Evolutionary conservation across 306 rosid genomes (phyloP).

Genomic region (Castanea crenata): DNA sequence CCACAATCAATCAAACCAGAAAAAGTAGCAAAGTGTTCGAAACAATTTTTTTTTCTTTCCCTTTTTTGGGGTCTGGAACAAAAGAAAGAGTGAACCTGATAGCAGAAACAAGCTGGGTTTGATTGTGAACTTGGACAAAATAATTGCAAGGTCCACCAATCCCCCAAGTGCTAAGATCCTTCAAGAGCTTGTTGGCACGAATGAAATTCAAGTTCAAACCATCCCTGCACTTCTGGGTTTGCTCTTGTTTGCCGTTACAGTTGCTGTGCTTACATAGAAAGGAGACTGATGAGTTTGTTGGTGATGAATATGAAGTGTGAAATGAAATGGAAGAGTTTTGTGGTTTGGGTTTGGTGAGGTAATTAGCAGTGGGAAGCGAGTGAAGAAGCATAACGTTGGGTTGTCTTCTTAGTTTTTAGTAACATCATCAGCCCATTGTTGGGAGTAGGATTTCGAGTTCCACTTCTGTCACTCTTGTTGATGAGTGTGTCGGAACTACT

Average conservation of each 20-base stretch:
- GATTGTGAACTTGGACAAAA: conserved; percentile 25
- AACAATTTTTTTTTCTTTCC: too few species aligned
- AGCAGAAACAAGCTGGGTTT: conserved; percentile 32
- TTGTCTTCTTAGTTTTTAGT: too few species aligned
- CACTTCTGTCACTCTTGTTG: too few species aligned
- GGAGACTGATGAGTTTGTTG: neutral
- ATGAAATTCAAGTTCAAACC: conserved; percentile 15
- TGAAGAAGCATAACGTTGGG: too few species aligned
- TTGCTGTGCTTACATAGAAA: neutral
- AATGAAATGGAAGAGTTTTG: too few species aligned
- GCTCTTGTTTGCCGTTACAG: conserved; percentile 10
- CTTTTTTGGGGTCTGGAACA: neutral
- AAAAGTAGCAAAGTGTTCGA: too few species aligned
- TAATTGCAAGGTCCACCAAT: conserved; percentile 35
- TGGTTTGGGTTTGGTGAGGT: too few species aligned
- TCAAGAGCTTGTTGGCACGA: conserved; percentile 26
- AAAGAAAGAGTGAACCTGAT: conserved; percentile 18
- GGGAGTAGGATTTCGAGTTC: too few species aligned
- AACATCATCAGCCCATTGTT: too few species aligned
- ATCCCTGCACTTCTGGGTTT: neutral
- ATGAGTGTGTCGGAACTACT: too few species aligned
- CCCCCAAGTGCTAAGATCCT: conserved; percentile 36
- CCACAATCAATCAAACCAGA: too few species aligned
- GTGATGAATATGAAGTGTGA: neutral
- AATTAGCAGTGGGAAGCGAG: too few species aligned